Conservation (phyloP, 108 stramenopile genomes). For the Cyclotella atomus region DNA sequence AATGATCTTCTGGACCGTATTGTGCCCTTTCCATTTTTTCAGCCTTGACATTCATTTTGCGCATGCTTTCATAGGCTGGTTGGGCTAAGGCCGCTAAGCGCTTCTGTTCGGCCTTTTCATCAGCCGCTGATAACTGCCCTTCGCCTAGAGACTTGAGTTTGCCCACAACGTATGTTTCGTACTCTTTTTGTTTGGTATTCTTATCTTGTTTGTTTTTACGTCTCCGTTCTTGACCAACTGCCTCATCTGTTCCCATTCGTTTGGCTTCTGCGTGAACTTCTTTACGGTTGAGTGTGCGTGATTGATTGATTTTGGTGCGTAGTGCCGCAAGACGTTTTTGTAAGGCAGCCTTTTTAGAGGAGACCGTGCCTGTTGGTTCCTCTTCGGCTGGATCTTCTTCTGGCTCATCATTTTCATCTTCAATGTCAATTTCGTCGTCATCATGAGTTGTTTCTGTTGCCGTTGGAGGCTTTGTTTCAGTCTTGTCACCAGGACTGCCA, state of each 20-base stretch:
- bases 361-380: conserved; percentile 23
- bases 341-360: conserved; percentile 57
- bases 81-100: conserved; percentile 45
- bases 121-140: not conserved
- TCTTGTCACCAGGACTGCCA: not conserved
- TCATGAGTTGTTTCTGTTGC: conserved; percentile 7
- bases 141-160: conserved; percentile 26
- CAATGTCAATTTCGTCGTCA: conserved; percentile 35
- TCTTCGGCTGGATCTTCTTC: conserved; percentile 44
- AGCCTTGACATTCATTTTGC: conserved; percentile 41
- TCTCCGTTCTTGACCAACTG: conserved; percentile 59
- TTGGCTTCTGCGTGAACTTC: conserved; percentile 81
- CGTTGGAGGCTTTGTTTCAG: not conserved
- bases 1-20: conserved; percentile 64
- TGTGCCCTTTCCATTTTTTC: conserved; percentile 48
- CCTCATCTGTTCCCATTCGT: conserved; percentile 75
- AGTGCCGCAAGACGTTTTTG: conserved; percentile 73
- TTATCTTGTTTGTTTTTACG: conserved; percentile 61
- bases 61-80: conserved; percentile 42
- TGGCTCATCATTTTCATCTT: conserved; percentile 35
- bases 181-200: conserved; percentile 57
- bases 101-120: conserved; percentile 39
- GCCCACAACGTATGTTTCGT: conserved; percentile 44
- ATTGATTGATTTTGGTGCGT: conserved; percentile 89
- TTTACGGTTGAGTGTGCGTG: conserved; percentile 79